phyloP scores from a whole-genome alignment of 2,329 filamentous ascomycete species.

The Nemania diffusa region DNA sequence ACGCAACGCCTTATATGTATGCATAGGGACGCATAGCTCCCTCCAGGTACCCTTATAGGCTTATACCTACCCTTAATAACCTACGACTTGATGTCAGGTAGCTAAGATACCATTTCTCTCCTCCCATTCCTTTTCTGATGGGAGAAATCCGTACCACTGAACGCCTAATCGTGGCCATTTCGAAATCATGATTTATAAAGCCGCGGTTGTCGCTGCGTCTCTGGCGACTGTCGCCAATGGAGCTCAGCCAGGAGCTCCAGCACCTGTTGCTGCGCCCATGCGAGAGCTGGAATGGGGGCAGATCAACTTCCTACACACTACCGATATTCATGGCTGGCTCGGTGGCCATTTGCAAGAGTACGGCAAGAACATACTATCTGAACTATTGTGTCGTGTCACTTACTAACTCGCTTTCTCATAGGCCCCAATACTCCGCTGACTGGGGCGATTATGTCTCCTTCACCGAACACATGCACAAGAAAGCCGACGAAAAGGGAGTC shows the following conservation, averaged over 20 bases:
- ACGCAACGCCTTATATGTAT: slow-evolving; percentile 14
- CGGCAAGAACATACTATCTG: slow-evolving; percentile 41
- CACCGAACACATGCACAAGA: slow-evolving; percentile 80
- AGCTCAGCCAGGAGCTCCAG: slow-evolving; percentile 82
- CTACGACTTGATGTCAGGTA: not conserved
- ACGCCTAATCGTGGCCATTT: slow-evolving; percentile 1
- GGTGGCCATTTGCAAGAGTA: slow-evolving; percentile 92
- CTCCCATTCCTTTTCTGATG: slow-evolving; percentile 22
- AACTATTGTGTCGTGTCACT: not conserved
- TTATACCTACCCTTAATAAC: not conserved
- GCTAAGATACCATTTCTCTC: slow-evolving; percentile 3
- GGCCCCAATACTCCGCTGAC: slow-evolving; percentile 90
- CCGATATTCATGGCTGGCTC: slow-evolving; percentile 96
- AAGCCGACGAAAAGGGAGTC: slow-evolving; percentile 79
- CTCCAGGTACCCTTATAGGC: not conserved
- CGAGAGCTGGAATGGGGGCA: slow-evolving; percentile 90
- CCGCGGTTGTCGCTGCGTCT: slow-evolving; percentile 52
- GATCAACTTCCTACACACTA: slow-evolving; percentile 96
- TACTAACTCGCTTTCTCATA: slow-evolving; percentile 49
- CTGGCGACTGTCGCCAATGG: slow-evolving; percentile 55
- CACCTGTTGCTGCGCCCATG: slow-evolving; percentile 81
- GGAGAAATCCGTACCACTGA: not conserved
- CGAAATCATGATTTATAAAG: slow-evolving; percentile 46
- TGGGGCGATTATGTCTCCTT: slow-evolving; percentile 99
- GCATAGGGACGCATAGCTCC: too few relatives aligned